Evolutionary conservation across 495 filamentous ascomycete genomes (phyloP).

Genomic region (Penicillium waksmanii): DNA sequence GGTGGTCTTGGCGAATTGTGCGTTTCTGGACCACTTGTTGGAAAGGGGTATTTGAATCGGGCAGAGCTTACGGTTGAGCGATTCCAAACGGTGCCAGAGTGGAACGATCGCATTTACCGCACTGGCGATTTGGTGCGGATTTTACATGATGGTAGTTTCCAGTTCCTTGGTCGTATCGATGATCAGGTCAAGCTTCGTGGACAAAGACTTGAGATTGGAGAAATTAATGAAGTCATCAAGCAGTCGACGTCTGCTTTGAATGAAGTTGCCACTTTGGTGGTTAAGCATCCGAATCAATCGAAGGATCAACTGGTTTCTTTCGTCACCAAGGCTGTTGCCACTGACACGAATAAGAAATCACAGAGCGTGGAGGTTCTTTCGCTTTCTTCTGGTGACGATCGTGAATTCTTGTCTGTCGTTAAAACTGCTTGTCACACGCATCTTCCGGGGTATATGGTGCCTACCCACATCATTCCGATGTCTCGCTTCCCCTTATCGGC

Average conservation of each 20-base stretch:
- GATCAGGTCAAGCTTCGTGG: constrained; percentile 82
- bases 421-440: constrained; percentile 43
- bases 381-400: constrained; percentile 15
- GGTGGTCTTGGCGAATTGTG: constrained; percentile 87
- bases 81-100: constrained; percentile 41
- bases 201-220: constrained; percentile 74
- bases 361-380: constrained; percentile 17
- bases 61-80: constrained; percentile 54
- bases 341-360: constrained; percentile 17
- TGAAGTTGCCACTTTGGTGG: constrained; percentile 45
- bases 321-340: constrained; percentile 16
- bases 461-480: constrained; percentile 51
- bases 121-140: constrained; percentile 55
- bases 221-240: constrained; percentile 64
- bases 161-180: constrained; percentile 75
- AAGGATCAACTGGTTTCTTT: constrained; percentile 50
- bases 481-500: constrained; percentile 44
- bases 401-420: constrained; percentile 26
- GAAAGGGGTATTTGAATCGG: constrained; percentile 83
- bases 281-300: constrained; percentile 46
- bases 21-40: constrained; percentile 82
- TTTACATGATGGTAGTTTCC: constrained; percentile 49
- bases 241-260: constrained; percentile 36
- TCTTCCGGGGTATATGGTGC: constrained; percentile 59
- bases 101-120: constrained; percentile 47